phyloP scores from a whole-genome alignment of 352 stramenopile genomes.

The Pythium pyrilobum region DNA sequence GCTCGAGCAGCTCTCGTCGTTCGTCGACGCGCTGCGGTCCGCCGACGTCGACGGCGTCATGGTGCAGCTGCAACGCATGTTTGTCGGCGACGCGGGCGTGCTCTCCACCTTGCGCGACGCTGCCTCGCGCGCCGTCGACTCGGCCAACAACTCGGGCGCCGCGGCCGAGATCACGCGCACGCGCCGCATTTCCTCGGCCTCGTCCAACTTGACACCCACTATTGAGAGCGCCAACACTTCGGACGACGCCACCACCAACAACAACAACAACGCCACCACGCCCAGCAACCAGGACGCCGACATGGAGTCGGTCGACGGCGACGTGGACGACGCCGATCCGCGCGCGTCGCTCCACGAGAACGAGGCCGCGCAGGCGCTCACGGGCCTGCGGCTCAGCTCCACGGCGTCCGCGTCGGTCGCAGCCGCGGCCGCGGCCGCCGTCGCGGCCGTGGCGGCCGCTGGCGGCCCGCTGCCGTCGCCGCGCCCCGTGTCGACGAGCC shows the following conservation, averaged over 20 bases:
- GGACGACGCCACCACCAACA: neutral
- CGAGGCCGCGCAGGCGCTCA: constrained; percentile 66
- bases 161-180: constrained; percentile 21
- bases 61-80: constrained; percentile 32
- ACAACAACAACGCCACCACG: neutral
- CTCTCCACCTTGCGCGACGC: constrained; percentile 45
- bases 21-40: constrained; percentile 17
- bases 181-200: constrained; percentile 19
- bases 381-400: constrained; percentile 41
- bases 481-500: constrained; percentile 1
- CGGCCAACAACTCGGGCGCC: constrained; percentile 8
- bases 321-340: constrained; percentile 1
- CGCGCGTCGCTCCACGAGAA: constrained; percentile 46
- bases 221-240: constrained; percentile 2
- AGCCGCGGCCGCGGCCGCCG: constrained; percentile 12
- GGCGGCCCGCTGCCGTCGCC: constrained; percentile 4
- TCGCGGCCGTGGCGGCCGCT: constrained; percentile 10
- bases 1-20: constrained; percentile 25
- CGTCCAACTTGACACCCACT: neutral
- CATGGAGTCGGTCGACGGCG: neutral
- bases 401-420: constrained; percentile 11
- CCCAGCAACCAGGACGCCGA: neutral
- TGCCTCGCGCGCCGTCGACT: constrained; percentile 23
- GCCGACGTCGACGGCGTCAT: constrained; percentile 33
- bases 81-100: constrained; percentile 29